Percentiles rank a stretch among this genome's conserved stretches.
phyloP scores from a whole-genome alignment of 108 stramenopile genomes.

The Craspedostauros australis region DNA sequence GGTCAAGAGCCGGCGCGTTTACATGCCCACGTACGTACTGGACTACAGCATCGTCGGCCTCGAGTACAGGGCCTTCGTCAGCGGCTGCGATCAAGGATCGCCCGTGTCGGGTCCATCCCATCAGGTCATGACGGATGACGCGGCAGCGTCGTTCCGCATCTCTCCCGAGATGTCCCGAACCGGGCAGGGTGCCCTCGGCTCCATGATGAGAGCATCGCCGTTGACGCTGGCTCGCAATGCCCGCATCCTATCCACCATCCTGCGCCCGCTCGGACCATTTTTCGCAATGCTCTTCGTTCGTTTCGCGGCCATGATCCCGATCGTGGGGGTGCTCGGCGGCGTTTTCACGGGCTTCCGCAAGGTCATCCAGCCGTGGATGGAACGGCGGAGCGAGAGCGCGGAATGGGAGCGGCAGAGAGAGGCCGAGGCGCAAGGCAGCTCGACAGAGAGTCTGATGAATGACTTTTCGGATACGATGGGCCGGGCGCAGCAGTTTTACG shows the following conservation, averaged over 20 bases:
- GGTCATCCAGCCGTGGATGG: constrained; percentile 65
- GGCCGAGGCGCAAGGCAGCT: constrained; percentile 42
- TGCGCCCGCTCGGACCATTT: constrained; percentile 6
- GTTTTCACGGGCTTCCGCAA: constrained; percentile 65
- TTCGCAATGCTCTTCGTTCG: constrained; percentile 29
- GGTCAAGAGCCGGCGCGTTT: constrained; percentile 53
- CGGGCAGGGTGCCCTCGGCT: no score
- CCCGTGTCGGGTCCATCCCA: constrained; percentile 67
- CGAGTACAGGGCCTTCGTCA: constrained; percentile 65
- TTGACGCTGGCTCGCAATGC: constrained; percentile 1
- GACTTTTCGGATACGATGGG: constrained; percentile 54
- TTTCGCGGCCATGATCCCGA: constrained; percentile 29
- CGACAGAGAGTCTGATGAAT: constrained; percentile 16
- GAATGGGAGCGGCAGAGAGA: constrained; percentile 81
- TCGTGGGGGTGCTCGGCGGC: constrained; percentile 51
- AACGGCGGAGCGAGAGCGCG: constrained; percentile 42
- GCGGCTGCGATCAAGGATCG: constrained; percentile 62
- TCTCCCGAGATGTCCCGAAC: constrained; percentile 21
- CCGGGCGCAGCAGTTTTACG: constrained; percentile 45
- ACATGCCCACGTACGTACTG: constrained; percentile 75
- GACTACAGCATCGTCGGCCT: constrained; percentile 67
- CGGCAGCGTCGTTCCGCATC: constrained; percentile 16
- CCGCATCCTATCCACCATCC: constrained; percentile 2
- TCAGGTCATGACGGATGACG: constrained; percentile 25
- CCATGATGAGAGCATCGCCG: not conserved